Evolutionary conservation across 2,329 filamentous ascomycete genomes (phyloP).

Genomic region (Epichloe sibirici): DNA sequence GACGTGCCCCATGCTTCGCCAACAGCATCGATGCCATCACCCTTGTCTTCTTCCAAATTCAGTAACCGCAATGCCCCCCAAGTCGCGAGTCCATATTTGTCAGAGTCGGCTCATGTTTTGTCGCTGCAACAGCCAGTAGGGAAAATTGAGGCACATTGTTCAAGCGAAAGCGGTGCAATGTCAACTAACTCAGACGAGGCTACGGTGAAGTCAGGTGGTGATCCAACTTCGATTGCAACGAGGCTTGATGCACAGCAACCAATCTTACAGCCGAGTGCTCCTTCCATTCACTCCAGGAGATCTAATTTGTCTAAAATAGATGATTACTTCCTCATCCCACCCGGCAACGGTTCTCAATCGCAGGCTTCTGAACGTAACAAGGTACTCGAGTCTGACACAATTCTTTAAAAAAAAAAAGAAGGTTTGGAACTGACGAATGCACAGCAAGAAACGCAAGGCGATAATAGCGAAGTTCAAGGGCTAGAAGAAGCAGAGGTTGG

Average conservation of each 20-base stretch:
- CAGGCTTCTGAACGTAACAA: not conserved
- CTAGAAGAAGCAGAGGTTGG: not conserved
- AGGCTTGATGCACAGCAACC: not conserved
- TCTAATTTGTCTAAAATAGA: not conserved
- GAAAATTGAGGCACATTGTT: slow-evolving; percentile 4
- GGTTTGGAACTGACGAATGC: not conserved
- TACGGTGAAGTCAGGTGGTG: not conserved
- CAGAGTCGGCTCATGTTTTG: slow-evolving; percentile 35
- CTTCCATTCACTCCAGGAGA: not conserved
- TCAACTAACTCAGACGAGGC: slow-evolving; percentile 1
- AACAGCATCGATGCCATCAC: slow-evolving; percentile 10
- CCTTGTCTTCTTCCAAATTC: slow-evolving; percentile 1
- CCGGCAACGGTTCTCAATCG: not conserved
- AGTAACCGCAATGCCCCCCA: slow-evolving; percentile 7
- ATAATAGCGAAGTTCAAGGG: not conserved
- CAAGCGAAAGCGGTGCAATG: slow-evolving; percentile 5
- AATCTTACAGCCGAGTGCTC: not conserved
- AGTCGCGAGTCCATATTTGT: slow-evolving; percentile 30
- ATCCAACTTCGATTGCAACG: not conserved
- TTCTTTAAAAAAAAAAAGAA: not conserved
- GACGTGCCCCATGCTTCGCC: slow-evolving; percentile 14
- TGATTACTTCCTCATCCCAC: not conserved
- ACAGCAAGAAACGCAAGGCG: not conserved
- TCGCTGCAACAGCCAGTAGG: slow-evolving; percentile 28
- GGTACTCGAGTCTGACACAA: not conserved